A percentile compares a stretch with the other conserved stretches of the same genome.
phyloP scores from a whole-genome alignment of 2,329 filamentous ascomycete species.

The Herpotrichia juniperi region DNA sequence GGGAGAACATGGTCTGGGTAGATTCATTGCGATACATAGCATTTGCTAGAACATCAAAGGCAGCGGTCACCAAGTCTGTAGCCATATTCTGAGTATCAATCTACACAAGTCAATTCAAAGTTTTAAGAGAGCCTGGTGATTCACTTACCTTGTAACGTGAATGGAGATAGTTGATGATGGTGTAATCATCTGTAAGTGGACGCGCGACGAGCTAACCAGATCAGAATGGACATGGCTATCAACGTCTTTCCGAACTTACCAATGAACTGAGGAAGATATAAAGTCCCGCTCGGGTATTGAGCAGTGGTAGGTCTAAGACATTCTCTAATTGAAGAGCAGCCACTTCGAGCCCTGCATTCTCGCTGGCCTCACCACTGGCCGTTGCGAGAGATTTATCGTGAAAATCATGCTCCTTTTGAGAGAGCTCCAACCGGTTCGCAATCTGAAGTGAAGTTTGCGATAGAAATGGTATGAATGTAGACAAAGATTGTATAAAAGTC shows the following conservation, averaged over 20 bases:
- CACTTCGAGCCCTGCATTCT: slow-evolving; percentile 46
- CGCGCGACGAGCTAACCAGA: slow-evolving; percentile 73
- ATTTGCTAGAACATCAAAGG: slow-evolving; percentile 89
- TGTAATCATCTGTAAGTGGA: slow-evolving; percentile 81
- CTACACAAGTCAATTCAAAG: slow-evolving; percentile 50
- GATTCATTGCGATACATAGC: slow-evolving; percentile 75
- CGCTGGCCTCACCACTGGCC: slow-evolving; percentile 49
- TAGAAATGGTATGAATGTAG: slow-evolving; percentile 48
- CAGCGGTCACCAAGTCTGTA: slow-evolving; percentile 82
- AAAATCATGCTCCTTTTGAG: slow-evolving; percentile 49
- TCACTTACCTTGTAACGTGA: slow-evolving; percentile 77
- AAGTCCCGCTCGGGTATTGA: slow-evolving; percentile 79
- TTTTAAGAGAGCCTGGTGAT: slow-evolving; percentile 5
- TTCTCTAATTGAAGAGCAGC: slow-evolving; percentile 59
- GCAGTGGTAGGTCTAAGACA: slow-evolving; percentile 69
- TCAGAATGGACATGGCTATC: slow-evolving; percentile 36
- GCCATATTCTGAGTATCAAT: slow-evolving; percentile 78
- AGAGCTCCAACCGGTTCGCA: slow-evolving; percentile 46
- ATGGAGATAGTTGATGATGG: slow-evolving; percentile 79
- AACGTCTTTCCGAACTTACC: slow-evolving; percentile 55
- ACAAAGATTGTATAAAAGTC: slow-evolving; percentile 36
- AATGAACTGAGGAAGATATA: slow-evolving; percentile 86
- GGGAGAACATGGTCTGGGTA: slow-evolving; percentile 67
- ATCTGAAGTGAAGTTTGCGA: slow-evolving; percentile 62
- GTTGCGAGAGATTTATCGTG: slow-evolving; percentile 51